Conservation (phyloP, 768 basidiomycete species). For the Podaxis mareebaensis region DNA sequence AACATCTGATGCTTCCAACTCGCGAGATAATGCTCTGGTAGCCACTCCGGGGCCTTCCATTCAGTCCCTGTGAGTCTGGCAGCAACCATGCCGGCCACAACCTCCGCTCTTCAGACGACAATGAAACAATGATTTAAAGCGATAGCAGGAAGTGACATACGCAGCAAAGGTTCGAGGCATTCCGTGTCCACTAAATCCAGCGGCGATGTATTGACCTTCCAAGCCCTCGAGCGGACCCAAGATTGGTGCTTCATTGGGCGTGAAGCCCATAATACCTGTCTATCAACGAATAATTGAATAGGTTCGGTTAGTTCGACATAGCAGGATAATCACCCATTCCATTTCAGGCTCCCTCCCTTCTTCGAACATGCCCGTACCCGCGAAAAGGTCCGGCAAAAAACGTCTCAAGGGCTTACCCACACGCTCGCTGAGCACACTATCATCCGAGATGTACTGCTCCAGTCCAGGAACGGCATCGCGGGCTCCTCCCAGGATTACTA, state of each 20-base stretch:
- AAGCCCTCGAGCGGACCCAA: constrained; percentile 42
- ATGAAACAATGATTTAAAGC: not conserved
- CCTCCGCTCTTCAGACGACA: constrained; percentile 52
- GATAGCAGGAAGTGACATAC: constrained; percentile 35
- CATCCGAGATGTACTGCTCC: constrained; percentile 58
- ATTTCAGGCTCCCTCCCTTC: constrained; percentile 54
- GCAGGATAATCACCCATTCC: constrained; percentile 67
- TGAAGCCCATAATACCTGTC: constrained; percentile 86
- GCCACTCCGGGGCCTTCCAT: constrained; percentile 62
- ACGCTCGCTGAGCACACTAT: constrained; percentile 47
- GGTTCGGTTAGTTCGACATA: not conserved
- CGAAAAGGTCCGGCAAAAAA: constrained; percentile 62
- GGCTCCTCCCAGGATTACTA: constrained; percentile 76
- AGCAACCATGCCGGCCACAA: constrained; percentile 56
- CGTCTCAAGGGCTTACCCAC: constrained; percentile 51
- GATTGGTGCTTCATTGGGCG: constrained; percentile 61
- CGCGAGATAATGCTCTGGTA: constrained; percentile 57
- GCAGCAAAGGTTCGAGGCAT: constrained; percentile 79
- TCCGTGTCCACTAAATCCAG: constrained; percentile 77
- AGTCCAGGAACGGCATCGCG: constrained; percentile 45
- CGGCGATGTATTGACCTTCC: constrained; percentile 68
- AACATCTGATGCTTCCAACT: constrained; percentile 8
- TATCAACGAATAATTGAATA: constrained; percentile 26
- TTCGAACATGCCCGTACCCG: constrained; percentile 45
- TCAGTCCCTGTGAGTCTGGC: constrained; percentile 42